Conservation (phyloP, 192 early-diverging fungal species). For the Radiomyces spectabilis region DNA sequence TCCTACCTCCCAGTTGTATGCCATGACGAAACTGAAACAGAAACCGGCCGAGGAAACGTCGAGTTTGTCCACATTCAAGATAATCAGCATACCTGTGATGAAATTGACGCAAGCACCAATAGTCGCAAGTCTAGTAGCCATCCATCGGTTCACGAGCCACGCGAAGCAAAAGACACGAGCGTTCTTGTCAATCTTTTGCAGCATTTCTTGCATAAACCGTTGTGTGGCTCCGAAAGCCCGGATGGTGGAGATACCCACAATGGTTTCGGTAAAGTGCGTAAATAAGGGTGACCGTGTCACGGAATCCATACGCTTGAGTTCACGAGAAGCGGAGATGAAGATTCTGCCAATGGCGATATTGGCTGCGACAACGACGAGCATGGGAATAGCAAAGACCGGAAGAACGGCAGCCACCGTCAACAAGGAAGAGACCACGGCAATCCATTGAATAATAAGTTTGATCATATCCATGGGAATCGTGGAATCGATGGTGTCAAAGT, state of each 20-base stretch:
- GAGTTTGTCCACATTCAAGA: conserved; percentile 41
- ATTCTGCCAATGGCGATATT: conserved; percentile 50
- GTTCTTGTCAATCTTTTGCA: conserved; percentile 39
- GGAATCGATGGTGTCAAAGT: conserved; percentile 75
- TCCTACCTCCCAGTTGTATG: conserved; percentile 38
- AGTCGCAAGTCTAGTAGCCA: conserved; percentile 71
- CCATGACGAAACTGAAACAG: conserved; percentile 69
- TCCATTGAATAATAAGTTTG: conserved; percentile 34
- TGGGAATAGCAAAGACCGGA: conserved; percentile 50
- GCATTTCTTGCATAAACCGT: conserved; percentile 51
- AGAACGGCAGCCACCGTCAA: conserved; percentile 54
- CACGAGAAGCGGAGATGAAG: conserved; percentile 56
- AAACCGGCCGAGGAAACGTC: conserved; percentile 81
- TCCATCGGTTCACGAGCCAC: conserved; percentile 81
- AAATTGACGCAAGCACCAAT: conserved; percentile 65
- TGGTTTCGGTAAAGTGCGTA: conserved; percentile 68
- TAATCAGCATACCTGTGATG: conserved; percentile 53
- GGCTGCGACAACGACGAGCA: conserved; percentile 24
- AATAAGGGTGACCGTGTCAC: conserved; percentile 67
- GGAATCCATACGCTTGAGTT: conserved; percentile 81
- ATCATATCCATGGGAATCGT: conserved; percentile 39
- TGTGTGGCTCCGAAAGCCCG: conserved; percentile 72
- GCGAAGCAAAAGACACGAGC: conserved; percentile 74
- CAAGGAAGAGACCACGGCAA: conserved; percentile 46
- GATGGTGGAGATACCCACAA: conserved; percentile 69